These are phyloP conservation scores for Teratosphaeria epicoccoides DNA, from an alignment of 2,329 filamentous ascomycete species.

Conservation along the genomic window DNA sequence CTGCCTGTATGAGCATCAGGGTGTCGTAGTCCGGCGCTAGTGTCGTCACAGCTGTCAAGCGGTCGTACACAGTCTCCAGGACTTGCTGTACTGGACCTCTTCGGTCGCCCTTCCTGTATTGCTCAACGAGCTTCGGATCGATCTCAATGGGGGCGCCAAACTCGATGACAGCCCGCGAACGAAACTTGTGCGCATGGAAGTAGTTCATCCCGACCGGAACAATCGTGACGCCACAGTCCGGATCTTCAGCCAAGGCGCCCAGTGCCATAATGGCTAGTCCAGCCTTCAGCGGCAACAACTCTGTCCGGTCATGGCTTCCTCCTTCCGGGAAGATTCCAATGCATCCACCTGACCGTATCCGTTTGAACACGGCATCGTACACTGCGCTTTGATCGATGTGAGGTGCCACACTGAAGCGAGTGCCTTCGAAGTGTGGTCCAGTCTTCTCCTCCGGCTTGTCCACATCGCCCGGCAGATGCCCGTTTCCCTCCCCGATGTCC, in stretches of 20 bases:
- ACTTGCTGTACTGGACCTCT: slow-evolving; percentile 79
- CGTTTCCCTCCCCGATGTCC: slow-evolving; percentile 53
- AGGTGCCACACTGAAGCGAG: slow-evolving; percentile 76
- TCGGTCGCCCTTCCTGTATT: slow-evolving; percentile 73
- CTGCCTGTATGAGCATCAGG: slow-evolving; percentile 91
- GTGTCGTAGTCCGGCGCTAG: slow-evolving; percentile 92
- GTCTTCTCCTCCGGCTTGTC: slow-evolving; percentile 39
- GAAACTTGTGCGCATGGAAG: slow-evolving; percentile 97
- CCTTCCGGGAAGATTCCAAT: slow-evolving; percentile 97
- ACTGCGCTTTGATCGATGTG: slow-evolving; percentile 91
- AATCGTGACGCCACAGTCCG: slow-evolving; percentile 82
- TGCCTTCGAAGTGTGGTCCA: slow-evolving; percentile 57
- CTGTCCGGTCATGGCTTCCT: slow-evolving; percentile 87
- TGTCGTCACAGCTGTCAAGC: slow-evolving; percentile 78
- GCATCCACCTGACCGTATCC: slow-evolving; percentile 71
- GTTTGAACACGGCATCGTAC: slow-evolving; percentile 83
- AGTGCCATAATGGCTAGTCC: slow-evolving; percentile 97
- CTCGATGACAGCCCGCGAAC: slow-evolving; percentile 88
- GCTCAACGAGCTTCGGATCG: slow-evolving; percentile 67
- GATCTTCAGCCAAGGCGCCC: slow-evolving; percentile 73
- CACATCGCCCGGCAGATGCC: slow-evolving; percentile 43
- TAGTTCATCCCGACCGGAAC: slow-evolving; percentile 99
- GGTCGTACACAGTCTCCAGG: slow-evolving; percentile 76
- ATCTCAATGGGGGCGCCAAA: slow-evolving; percentile 87
- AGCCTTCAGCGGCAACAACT: slow-evolving; percentile 85